Conservation (phyloP, 352 stramenopile species). For the Pythium inflatum region DNA sequence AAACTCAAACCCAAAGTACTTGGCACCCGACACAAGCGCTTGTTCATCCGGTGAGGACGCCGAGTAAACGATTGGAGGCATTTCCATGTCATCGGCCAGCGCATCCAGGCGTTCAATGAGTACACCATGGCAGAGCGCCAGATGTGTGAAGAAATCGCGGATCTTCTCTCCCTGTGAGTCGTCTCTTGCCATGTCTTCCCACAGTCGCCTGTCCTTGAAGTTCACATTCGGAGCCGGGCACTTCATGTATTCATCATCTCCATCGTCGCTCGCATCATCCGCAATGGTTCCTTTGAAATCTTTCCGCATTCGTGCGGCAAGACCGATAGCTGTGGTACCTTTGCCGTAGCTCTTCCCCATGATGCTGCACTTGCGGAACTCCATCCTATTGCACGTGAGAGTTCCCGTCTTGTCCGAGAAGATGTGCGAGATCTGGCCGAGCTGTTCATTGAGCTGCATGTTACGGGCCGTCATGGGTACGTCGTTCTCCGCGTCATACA, state of each 20-base stretch:
- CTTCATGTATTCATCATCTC: constrained; percentile 39
- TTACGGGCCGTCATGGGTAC: constrained; percentile 79
- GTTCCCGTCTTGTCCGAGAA: constrained; percentile 95
- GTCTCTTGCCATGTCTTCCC: constrained; percentile 50
- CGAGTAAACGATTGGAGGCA: constrained; percentile 72
- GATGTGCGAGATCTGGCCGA: constrained; percentile 96
- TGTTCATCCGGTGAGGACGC: constrained; percentile 90
- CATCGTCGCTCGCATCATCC: constrained; percentile 49
- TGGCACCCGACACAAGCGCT: constrained; percentile 82
- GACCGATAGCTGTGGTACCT: constrained; percentile 82
- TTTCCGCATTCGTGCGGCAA: constrained; percentile 64
- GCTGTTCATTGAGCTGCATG: constrained; percentile 88
- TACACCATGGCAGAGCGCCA: constrained; percentile 95
- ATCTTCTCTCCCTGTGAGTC: constrained; percentile 60
- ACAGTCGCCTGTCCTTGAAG: constrained; percentile 74
- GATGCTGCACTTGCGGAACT: constrained; percentile 90
- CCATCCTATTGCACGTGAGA: constrained; percentile 90
- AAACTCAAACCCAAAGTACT: constrained; percentile 89
- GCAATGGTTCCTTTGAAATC: constrained; percentile 59
- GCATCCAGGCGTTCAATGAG: constrained; percentile 93
- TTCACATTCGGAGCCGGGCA: constrained; percentile 69
- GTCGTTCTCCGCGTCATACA: constrained; percentile 81
- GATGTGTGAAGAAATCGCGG: constrained; percentile 81
- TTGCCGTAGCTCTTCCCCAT: constrained; percentile 80
- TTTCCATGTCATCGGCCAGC: constrained; percentile 47